phyloP scores from a whole-genome alignment of 768 basidiomycete genomes.

The Multifurca ochricompacta region DNA sequence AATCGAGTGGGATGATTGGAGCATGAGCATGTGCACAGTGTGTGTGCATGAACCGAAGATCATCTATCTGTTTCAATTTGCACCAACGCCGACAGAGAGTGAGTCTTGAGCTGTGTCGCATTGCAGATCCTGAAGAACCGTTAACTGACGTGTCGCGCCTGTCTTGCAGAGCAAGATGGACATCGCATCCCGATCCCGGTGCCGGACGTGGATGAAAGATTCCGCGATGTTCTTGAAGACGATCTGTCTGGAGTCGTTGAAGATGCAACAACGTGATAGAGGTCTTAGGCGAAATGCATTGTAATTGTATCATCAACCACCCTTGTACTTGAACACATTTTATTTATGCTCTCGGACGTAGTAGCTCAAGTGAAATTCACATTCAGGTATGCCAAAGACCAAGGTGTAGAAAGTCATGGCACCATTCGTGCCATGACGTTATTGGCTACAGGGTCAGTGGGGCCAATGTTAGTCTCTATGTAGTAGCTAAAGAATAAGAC shows the following conservation, averaged over 20 bases:
- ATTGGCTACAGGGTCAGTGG: slow-evolving; percentile 25
- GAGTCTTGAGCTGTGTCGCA: neutral
- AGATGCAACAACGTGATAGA: neutral
- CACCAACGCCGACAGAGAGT: slow-evolving; percentile 19
- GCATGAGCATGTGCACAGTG: slow-evolving; percentile 15
- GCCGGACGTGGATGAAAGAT: slow-evolving; percentile 15
- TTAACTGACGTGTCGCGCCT: neutral
- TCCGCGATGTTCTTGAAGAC: slow-evolving; percentile 7
- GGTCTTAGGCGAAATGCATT: neutral
- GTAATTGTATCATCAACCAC: neutral
- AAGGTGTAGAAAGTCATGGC: neutral
- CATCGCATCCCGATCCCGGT: slow-evolving; percentile 19
- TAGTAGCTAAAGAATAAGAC: slow-evolving; percentile 64
- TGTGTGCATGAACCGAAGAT: slow-evolving; percentile 10
- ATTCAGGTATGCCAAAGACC: neutral
- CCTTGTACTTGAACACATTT: neutral
- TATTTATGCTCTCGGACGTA: neutral
- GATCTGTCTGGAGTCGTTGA: neutral
- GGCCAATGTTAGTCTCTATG: slow-evolving; percentile 34
- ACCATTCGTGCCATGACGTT: neutral
- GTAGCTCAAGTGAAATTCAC: neutral
- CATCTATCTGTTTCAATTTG: slow-evolving; percentile 20
- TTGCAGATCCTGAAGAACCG: too few relatives aligned
- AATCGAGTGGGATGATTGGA: slow-evolving; percentile 20
- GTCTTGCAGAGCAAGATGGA: slow-evolving; percentile 12